These are phyloP conservation scores for Peronospora belbahrii DNA, from an alignment of 352 stramenopile genomes.

Conservation along the genomic window DNA sequence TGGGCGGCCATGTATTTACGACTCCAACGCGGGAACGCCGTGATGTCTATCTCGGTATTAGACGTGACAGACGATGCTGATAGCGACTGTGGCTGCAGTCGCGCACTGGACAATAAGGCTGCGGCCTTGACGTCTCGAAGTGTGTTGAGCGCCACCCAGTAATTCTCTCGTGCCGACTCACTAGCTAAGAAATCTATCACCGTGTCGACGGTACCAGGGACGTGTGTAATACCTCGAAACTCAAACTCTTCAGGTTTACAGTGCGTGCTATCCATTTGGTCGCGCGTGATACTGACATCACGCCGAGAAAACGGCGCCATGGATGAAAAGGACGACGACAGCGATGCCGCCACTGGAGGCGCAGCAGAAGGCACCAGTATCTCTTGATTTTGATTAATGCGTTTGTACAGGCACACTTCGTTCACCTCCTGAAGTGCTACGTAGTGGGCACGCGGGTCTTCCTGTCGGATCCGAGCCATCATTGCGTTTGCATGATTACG, in stretches of 20 bases:
- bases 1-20: constrained; percentile 54
- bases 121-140: constrained; percentile 48
- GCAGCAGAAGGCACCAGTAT: constrained; percentile 3
- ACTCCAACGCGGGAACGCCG: constrained; percentile 54
- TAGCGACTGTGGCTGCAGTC: constrained; percentile 19
- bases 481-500: constrained; percentile 39
- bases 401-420: constrained; percentile 65
- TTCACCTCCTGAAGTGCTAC: constrained; percentile 45
- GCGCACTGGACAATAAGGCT: constrained; percentile 38
- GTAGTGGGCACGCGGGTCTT: constrained; percentile 51
- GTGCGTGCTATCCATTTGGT: constrained; percentile 4
- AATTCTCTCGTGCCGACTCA: constrained; percentile 52
- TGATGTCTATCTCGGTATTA: constrained; percentile 21
- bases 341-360: constrained; percentile 5
- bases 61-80: constrained; percentile 30
- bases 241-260: constrained; percentile 38
- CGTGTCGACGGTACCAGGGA: constrained; percentile 48
- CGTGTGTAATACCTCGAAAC: constrained; percentile 59
- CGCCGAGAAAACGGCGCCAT: no score
- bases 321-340: constrained; percentile 14
- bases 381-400: constrained; percentile 18
- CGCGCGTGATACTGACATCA: constrained; percentile 10
- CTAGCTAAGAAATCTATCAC: constrained; percentile 50
- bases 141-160: constrained; percentile 69
- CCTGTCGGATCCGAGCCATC: constrained; percentile 31